Percentiles rank a stretch among this genome's conserved stretches.
Evolutionary conservation across 2,329 filamentous ascomycete genomes (phyloP).

Genomic region (Calonectria leucothoes): DNA sequence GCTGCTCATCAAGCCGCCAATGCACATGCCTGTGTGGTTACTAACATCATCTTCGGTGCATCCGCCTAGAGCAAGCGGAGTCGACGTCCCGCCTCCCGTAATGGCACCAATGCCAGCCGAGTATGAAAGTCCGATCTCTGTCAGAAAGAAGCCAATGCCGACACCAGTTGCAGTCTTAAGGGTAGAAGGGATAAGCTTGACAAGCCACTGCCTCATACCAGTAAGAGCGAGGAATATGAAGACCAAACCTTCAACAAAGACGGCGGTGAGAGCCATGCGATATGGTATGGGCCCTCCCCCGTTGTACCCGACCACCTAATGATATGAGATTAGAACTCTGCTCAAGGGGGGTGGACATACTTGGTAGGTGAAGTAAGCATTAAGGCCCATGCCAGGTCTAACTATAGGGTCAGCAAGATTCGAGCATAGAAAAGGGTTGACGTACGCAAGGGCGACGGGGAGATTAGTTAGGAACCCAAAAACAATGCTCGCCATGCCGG

Average conservation of each 20-base stretch:
- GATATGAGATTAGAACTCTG: slow-evolving; percentile 37
- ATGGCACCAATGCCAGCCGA: slow-evolving; percentile 86
- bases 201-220: slow-evolving; percentile 79
- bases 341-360: slow-evolving; percentile 14
- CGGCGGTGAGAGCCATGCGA: slow-evolving; percentile 69
- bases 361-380: slow-evolving; percentile 76
- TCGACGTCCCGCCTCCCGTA: slow-evolving; percentile 72
- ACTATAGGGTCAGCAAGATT: slow-evolving; percentile 15
- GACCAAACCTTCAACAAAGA: slow-evolving; percentile 74
- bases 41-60: slow-evolving; percentile 70
- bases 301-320: slow-evolving; percentile 72
- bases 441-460: slow-evolving; percentile 61
- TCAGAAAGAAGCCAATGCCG: slow-evolving; percentile 73
- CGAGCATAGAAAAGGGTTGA: neutral
- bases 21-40: slow-evolving; percentile 60
- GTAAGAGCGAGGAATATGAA: slow-evolving; percentile 74
- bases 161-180: slow-evolving; percentile 75
- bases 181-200: slow-evolving; percentile 72
- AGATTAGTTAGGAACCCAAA: slow-evolving; percentile 88
- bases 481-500: slow-evolving; percentile 78
- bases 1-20: slow-evolving; percentile 77
- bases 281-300: slow-evolving; percentile 69
- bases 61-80: slow-evolving; percentile 82
- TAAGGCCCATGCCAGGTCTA: slow-evolving; percentile 76
- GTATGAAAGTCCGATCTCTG: slow-evolving; percentile 77